Conservation (phyloP, 768 basidiomycete genomes). For the Neoboletus subvelutipes region DNA sequence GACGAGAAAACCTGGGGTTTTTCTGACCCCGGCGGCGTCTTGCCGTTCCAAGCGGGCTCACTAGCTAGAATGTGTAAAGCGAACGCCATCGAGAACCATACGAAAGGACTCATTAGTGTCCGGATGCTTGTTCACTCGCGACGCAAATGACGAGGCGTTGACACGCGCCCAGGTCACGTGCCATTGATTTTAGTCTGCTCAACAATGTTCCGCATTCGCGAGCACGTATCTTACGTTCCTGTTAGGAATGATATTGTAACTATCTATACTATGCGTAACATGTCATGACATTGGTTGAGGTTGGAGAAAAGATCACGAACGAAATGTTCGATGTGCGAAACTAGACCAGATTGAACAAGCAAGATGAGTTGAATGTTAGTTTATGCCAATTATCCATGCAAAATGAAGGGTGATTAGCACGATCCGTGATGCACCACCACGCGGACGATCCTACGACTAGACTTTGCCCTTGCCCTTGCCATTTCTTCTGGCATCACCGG, state of each 20-base stretch:
- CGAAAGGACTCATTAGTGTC: constrained; percentile 7
- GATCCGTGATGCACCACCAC: constrained; percentile 14
- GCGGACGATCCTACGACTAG: constrained; percentile 39
- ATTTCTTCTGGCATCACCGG: constrained; percentile 28
- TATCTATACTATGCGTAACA: constrained; percentile 36
- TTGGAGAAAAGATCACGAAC: constrained; percentile 21
- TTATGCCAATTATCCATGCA: constrained; percentile 30
- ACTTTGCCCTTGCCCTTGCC: constrained; percentile 69
- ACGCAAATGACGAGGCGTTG: neutral
- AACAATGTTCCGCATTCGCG: neutral
- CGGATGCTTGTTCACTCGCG: neutral
- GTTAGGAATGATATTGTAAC: constrained; percentile 31
- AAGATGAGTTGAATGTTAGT: constrained; percentile 30
- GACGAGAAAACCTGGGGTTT: constrained; percentile 53
- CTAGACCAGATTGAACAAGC: constrained; percentile 20
- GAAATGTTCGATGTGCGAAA: constrained; percentile 26
- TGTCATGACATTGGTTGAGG: constrained; percentile 26
- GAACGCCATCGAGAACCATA: constrained; percentile 8
- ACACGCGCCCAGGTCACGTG: constrained; percentile 26
- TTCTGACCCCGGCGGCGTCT: constrained; percentile 47
- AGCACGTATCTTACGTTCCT: constrained; percentile 14
- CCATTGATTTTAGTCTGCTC: constrained; percentile 8
- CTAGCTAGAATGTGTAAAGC: constrained; percentile 8
- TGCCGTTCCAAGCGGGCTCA: constrained; percentile 71
- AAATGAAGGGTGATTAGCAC: constrained; percentile 24